Base-by-base conservation (phyloP, 257 asterid genomes). In the Lantana camara region DNA sequence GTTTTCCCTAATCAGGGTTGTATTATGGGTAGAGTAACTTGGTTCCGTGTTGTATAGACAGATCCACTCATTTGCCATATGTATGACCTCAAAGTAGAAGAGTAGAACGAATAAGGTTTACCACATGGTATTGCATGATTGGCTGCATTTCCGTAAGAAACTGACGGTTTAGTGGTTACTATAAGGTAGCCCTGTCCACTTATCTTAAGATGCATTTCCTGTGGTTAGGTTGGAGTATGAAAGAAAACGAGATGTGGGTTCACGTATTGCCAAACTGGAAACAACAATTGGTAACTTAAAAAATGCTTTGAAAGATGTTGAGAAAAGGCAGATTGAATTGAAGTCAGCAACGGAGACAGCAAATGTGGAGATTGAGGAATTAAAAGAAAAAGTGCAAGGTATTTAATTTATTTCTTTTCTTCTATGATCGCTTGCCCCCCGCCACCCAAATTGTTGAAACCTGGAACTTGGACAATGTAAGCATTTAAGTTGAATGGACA, bases 211-310 rank as follows among this genome's bases (percentile, higher is more conserved):
- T 59, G 23, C 55, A n/a, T 68, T 58, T 54, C 52, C 41, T 80
- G 56, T 78, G 77, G 60, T 55, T 67, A 94, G 99, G 88, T 77
- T 90, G 88, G 97, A 94, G 76, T 94, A 90, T 63, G 99, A 94
- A 80, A 89, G 80, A 75, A 90, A 86, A 80, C 88, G 93, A 60
- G 97, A 86, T n/a, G 76, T 75, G 64, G 96, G 88, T 62, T 81
- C 95, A 60, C 86, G 96, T 61, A 94, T 94, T 60, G 61, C 85
- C 75, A 90, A 94, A 80, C 80, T 94, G 78, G 93, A 86, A 73
- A 59, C 96, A 15, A 79, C 92, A 55, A 76, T 86, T 21, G 55
- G 69, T 51, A 80, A 74, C 74, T 78, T 84, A 64, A 74, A 81
- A 73, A 81, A 65, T 57, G 65, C 88, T 60, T 57, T 88, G 75